Conservation (phyloP, 2,329 filamentous ascomycete species). For the Calonectria pteridis region DNA sequence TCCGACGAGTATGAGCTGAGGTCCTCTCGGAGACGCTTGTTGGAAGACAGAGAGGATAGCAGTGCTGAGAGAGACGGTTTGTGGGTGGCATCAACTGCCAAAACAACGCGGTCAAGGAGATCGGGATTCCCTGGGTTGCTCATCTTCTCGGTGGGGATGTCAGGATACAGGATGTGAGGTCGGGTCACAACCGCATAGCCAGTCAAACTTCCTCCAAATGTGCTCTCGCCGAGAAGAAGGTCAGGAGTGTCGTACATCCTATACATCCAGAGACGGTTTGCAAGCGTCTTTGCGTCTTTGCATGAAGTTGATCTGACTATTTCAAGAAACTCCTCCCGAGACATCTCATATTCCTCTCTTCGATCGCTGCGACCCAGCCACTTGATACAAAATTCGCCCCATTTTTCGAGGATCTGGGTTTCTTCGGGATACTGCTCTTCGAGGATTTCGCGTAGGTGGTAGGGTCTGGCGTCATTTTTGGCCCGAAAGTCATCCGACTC, state of each 20-base stretch:
- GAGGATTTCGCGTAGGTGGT: not conserved
- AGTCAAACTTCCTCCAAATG: not conserved
- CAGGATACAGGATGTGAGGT: not conserved
- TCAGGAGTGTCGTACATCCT: not conserved
- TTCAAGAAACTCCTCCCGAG: not conserved
- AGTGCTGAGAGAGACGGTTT: not conserved
- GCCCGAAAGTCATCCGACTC: not conserved
- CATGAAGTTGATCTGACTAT: not conserved
- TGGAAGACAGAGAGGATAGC: not conserved
- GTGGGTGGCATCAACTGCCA: not conserved
- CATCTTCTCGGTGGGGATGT: not conserved
- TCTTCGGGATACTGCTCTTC: not conserved
- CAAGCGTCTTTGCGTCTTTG: not conserved
- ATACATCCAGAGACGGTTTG: not conserved
- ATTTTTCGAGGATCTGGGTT: not conserved
- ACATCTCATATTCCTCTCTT: not conserved
- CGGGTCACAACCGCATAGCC: not conserved
- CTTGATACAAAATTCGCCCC: not conserved
- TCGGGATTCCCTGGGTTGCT: not conserved
- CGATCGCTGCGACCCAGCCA: not conserved
- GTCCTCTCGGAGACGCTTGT: not conserved
- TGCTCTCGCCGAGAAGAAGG: not conserved
- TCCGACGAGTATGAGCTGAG: too few relatives aligned
- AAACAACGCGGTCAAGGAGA: not conserved
- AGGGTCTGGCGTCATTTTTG: not conserved